Evolutionary conservation across 2,329 filamentous ascomycete genomes (phyloP), one percentile per base, ranked within the genome.

Genomic region (Cephalotrichum gorgonifer): DNA sequence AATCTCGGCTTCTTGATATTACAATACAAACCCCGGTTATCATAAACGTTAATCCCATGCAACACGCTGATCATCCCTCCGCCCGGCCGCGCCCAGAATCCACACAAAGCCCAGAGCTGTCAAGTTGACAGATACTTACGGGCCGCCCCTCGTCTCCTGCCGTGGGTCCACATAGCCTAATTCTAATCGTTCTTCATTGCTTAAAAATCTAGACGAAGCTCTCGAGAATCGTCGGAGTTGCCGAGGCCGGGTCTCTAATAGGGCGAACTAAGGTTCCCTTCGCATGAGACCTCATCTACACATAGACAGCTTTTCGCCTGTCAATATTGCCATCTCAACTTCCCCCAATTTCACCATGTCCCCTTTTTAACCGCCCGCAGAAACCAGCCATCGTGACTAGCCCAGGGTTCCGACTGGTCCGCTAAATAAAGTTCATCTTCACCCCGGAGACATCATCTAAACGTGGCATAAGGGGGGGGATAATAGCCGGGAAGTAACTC

Each of bases 401-500:
- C 3, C 7, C 41, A 7, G 17, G 31, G 23, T 33, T 25, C 38
- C 46, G 38, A 48, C 11, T 43, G 46, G 38, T 17, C 46, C 46
- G 25, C 27, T 48, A 28, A 48, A 31, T 48, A 42, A 22, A 23
- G 9, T 31, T 30, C 22, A 48, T 35, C 15, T 22, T n/a, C n/a
- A 30, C 15, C 12, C 17, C 15, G 27, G 25, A 15, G n/a, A 23
- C 26, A 22, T 35, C 35, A 41, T 38, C 25, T 9, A n/a, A 48
- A 11, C 22, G 22, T 30, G n/a, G n/a, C 2, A 17, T 12, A 20
- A 48, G n/a, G n/a, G n/a, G n/a, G n/a, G n/a, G n/a, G n/a, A n/a
- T n/a, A 43, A 48, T 48, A 48, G 35, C 46, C 46, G 46, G 46
- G 28, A 43, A 6, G 23, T 4, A 12, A 31, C 33, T n/a, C 25